Conservation (phyloP, 2,329 filamentous ascomycete species). For the Dryadomyces sulphureus region DNA sequence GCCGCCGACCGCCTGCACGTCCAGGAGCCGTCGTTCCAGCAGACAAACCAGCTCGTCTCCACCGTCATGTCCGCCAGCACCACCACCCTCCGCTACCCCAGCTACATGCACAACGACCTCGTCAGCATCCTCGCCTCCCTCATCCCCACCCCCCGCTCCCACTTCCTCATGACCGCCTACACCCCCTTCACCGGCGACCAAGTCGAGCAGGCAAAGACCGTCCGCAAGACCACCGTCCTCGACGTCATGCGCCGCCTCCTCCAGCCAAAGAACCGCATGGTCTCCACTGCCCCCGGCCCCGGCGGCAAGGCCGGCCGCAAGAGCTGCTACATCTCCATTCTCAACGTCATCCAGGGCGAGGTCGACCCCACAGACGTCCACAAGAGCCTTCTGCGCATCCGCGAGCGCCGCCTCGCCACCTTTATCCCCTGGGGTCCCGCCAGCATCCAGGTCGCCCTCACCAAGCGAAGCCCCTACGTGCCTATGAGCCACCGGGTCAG, state of each 20-base stretch:
- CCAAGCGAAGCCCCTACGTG: conserved; percentile 92
- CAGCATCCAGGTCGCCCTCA: conserved; percentile 91
- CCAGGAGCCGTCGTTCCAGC: conserved; percentile 88
- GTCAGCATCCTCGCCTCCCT: conserved; percentile 92
- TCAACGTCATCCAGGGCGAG: conserved; percentile 98
- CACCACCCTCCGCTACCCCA: conserved; percentile 88
- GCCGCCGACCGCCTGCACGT: conserved; percentile 90
- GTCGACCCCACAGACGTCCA: conserved; percentile 97
- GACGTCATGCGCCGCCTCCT: conserved; percentile 93
- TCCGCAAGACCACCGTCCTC: conserved; percentile 92
- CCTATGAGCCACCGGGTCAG: conserved; percentile 89
- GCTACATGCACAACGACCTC: conserved; percentile 99
- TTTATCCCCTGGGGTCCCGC: conserved; percentile 99
- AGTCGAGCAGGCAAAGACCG: conserved; percentile 91
- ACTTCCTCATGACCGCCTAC: conserved; percentile 97
- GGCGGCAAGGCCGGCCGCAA: conserved; percentile 43
- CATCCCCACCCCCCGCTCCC: conserved; percentile 89
- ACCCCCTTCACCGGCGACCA: conserved; percentile 95
- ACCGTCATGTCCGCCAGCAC: conserved; percentile 99
- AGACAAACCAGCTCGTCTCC: conserved; percentile 92
- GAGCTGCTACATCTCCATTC: conserved; percentile 96
- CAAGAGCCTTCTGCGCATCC: conserved; percentile 91
- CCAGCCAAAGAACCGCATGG: conserved; percentile 98
- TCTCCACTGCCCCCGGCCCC: conserved; percentile 71
- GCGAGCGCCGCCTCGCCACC: conserved; percentile 81